phyloP scores from a whole-genome alignment of 306 rosid genomes.

The Prunus mongolica region DNA sequence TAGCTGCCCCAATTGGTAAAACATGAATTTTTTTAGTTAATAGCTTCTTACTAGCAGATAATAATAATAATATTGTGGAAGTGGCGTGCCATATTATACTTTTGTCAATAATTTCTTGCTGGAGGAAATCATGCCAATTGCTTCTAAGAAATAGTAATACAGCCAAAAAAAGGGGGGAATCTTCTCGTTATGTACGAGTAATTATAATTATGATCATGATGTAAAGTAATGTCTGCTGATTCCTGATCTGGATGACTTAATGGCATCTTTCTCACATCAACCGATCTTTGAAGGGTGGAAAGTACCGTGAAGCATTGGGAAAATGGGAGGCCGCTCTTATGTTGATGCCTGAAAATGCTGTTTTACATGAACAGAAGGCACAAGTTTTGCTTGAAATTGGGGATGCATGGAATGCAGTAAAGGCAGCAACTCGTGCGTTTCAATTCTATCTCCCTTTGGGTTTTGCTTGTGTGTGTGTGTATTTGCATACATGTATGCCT shows the following conservation, averaged over 20 bases:
- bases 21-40: background rate
- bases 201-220: background rate
- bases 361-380: slow-evolving; percentile 81
- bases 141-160: background rate
- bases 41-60: background rate
- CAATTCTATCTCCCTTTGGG: slow-evolving; percentile 7
- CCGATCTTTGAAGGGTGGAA: slow-evolving; percentile 54
- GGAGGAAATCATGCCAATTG: background rate
- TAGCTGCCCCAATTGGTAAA: background rate
- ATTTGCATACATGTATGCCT: background rate
- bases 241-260: background rate
- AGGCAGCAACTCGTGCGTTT: slow-evolving; percentile 75
- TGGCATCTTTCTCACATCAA: slow-evolving; percentile 12
- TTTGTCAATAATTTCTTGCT: background rate
- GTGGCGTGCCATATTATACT: background rate
- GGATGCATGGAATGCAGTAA: slow-evolving; percentile 85
- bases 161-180: background rate
- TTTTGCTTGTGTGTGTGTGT: background rate
- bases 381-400: slow-evolving; percentile 84
- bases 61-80: background rate
- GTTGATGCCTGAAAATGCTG: slow-evolving; percentile 62
- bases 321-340: slow-evolving; percentile 92
- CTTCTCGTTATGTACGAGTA: background rate
- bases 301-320: slow-evolving; percentile 69
- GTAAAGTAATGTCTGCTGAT: background rate